Evolutionary conservation across 371 early-diverging fungal genomes (phyloP).

Genomic region (Coemansia sp.): DNA sequence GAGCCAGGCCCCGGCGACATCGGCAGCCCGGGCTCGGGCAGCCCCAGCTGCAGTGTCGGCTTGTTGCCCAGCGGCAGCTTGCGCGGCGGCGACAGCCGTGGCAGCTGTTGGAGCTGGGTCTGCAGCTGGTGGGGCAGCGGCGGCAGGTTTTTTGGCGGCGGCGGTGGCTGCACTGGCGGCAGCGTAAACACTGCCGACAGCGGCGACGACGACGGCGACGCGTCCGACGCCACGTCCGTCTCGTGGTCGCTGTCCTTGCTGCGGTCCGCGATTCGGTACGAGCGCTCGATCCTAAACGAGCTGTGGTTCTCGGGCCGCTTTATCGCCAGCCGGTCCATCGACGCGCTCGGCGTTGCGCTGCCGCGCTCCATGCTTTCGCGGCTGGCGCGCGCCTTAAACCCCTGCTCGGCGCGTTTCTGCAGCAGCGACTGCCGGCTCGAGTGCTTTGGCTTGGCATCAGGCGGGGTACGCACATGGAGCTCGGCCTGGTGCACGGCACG

Average conservation of each 20-base stretch:
- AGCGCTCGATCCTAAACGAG: constrained; percentile 43
- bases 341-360: constrained; percentile 27
- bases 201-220: constrained; percentile 39
- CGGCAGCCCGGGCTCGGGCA: constrained; percentile 29
- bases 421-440: constrained; percentile 30
- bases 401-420: constrained; percentile 40
- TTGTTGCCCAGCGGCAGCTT: constrained; percentile 35
- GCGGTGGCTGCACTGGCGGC: constrained; percentile 41
- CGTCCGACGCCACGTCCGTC: constrained; percentile 16
- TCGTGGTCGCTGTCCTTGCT: constrained; percentile 31
- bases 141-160: constrained; percentile 38
- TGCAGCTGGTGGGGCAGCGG: constrained; percentile 41
- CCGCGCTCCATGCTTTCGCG: constrained; percentile 45
- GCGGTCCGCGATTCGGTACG: constrained; percentile 34
- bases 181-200: constrained; percentile 24
- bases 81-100: constrained; percentile 46
- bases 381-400: constrained; percentile 16
- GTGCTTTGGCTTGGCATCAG: constrained; percentile 14
- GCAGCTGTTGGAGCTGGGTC: constrained; percentile 43
- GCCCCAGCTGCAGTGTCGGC: constrained; percentile 35
- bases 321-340: constrained; percentile 28
- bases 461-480: constrained; percentile 37
- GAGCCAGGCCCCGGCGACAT: constrained; percentile 29
- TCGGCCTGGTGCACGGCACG: constrained; percentile 43
- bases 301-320: constrained; percentile 15